phyloP scores from a whole-genome alignment of 352 stramenopile genomes.

The Phytophthora kernoviae region DNA sequence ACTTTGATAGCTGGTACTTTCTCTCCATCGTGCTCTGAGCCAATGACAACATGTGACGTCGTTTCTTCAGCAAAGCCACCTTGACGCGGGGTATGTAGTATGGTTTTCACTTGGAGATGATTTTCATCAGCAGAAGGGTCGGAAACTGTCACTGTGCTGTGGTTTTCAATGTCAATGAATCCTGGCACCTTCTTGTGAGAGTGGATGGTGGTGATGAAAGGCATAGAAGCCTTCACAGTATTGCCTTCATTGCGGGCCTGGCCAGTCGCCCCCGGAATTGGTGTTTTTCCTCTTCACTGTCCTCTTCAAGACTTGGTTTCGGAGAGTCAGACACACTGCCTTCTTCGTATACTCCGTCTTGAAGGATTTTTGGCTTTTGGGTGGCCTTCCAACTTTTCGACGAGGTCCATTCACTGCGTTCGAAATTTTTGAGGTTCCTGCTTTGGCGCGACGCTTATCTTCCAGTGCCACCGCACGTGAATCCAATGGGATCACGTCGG shows the following conservation, averaged over 20 bases:
- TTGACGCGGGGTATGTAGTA: background rate
- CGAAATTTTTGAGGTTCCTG: constrained; percentile 5
- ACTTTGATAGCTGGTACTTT: background rate
- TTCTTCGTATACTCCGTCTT: constrained; percentile 21
- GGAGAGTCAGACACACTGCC: constrained; percentile 21
- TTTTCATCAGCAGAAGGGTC: background rate
- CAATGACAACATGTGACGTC: background rate
- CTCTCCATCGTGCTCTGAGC: background rate
- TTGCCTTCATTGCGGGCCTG: constrained; percentile 2
- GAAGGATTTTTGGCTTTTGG: constrained; percentile 14
- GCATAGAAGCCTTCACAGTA: constrained; percentile 4
- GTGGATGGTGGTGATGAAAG: background rate
- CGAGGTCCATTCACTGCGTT: background rate
- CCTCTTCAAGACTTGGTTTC: constrained; percentile 14
- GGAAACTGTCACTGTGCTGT: background rate
- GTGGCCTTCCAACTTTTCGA: constrained; percentile 7
- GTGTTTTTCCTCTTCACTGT: constrained; percentile 37
- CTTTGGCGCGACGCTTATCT: constrained; percentile 32
- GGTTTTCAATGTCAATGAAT: background rate
- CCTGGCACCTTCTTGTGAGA: background rate
- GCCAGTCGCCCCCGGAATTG: constrained; percentile 13
- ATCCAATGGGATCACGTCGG: constrained; percentile 29
- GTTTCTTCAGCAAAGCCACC: background rate
- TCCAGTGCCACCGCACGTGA: constrained; percentile 28
- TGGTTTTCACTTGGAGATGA: background rate